phyloP scores from a whole-genome alignment of 2,329 filamentous ascomycete species.

The Neonectria coccinea region DNA sequence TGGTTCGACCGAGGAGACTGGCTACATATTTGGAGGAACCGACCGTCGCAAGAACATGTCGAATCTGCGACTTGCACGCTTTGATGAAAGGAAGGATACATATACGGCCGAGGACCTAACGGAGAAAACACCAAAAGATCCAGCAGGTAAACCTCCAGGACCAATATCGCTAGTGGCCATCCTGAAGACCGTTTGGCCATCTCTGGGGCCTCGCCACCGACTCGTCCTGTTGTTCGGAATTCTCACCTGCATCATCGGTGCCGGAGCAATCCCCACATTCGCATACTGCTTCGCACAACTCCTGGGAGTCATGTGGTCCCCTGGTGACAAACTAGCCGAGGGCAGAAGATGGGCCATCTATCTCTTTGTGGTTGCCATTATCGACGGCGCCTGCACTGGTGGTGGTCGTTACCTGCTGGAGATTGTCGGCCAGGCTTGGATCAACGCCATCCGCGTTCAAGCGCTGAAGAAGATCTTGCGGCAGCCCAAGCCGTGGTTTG shows the following conservation, averaged over 20 bases:
- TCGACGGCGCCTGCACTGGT: conserved; percentile 75
- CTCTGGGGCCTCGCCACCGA: conserved; percentile 64
- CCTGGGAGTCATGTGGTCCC: conserved; percentile 74
- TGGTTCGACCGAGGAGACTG: conserved; percentile 25
- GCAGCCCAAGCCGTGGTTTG: conserved; percentile 85
- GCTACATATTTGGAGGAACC: conserved; percentile 39
- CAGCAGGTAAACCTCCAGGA: conserved; percentile 7
- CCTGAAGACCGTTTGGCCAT: conserved; percentile 74
- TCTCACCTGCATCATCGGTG: conserved; percentile 71
- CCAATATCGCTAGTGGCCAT: conserved; percentile 43
- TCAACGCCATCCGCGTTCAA: conserved; percentile 75
- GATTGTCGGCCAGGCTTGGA: conserved; percentile 78
- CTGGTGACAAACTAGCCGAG: conserved; percentile 58
- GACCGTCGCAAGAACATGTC: conserved; percentile 48
- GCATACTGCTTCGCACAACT: conserved; percentile 81
- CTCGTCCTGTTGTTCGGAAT: conserved; percentile 70
- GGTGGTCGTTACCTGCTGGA: conserved; percentile 79
- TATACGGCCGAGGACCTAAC: neutral
- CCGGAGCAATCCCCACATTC: conserved; percentile 78
- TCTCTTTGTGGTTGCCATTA: conserved; percentile 74
- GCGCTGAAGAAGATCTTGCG: conserved; percentile 77
- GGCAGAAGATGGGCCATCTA: conserved; percentile 76
- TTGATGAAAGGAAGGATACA: neutral
- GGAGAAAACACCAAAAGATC: neutral
- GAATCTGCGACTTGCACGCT: conserved; percentile 23